phyloP scores from a whole-genome alignment of 805 yeast species.

The Candida ortonii region DNA sequence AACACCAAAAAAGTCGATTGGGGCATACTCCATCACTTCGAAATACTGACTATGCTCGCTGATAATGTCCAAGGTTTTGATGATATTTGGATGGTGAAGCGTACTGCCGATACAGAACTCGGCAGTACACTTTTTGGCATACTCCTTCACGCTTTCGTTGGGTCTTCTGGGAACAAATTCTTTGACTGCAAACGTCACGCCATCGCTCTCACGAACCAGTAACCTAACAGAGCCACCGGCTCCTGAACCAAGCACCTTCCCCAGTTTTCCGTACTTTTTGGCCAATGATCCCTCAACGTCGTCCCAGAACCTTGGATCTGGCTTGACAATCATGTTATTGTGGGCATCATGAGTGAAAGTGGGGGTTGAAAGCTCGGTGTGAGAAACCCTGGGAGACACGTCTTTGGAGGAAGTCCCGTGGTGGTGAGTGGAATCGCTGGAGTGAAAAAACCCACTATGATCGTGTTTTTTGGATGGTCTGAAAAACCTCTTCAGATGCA shows the following conservation, averaged over 20 bases:
- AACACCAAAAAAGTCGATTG: slow-evolving; percentile 79
- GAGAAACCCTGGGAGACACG: slow-evolving; percentile 22
- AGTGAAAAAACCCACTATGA: slow-evolving; percentile 12
- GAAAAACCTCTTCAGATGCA: slow-evolving; percentile 68
- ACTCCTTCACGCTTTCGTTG: slow-evolving; percentile 69
- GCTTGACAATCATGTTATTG: slow-evolving; percentile 38
- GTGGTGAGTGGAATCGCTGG: slow-evolving; percentile 27
- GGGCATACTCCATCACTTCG: slow-evolving; percentile 85
- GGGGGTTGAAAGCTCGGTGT: slow-evolving; percentile 29
- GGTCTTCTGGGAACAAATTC: slow-evolving; percentile 73
- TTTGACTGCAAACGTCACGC: slow-evolving; percentile 75
- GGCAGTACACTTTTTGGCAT: slow-evolving; percentile 85
- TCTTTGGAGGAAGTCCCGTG: slow-evolving; percentile 18
- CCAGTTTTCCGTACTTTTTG: slow-evolving; percentile 68
- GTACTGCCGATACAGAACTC: slow-evolving; percentile 86
- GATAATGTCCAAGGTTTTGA: slow-evolving; percentile 73
- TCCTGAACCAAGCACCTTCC: slow-evolving; percentile 77
- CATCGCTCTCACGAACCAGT: slow-evolving; percentile 64
- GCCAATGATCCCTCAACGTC: slow-evolving; percentile 52
- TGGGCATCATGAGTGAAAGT: slow-evolving; percentile 39
- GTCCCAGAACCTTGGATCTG: slow-evolving; percentile 39
- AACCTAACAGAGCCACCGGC: slow-evolving; percentile 87
- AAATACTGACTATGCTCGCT: slow-evolving; percentile 67
- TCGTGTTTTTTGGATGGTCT: slow-evolving; percentile 46
- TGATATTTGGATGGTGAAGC: slow-evolving; percentile 75